Base-by-base conservation (phyloP, 805 yeast genomes). In the Yamadazyma sp. region DNA sequence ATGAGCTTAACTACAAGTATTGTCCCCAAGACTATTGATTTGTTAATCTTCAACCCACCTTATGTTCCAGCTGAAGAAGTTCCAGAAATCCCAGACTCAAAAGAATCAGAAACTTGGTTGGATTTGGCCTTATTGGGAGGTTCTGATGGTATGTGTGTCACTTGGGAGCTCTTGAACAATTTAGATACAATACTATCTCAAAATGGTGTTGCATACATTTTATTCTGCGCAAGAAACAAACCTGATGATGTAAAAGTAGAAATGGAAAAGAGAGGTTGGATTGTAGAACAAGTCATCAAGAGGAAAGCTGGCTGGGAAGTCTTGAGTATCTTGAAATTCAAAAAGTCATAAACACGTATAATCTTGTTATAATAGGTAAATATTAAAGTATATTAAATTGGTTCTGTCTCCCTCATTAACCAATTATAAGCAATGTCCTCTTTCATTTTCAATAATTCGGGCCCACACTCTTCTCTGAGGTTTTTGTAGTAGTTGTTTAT, bases 241-340 rank as follows among this genome's bases (percentile, higher is more conserved):
- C 98, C 98, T 0, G 76, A 74, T 10, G 41, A 54, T 5, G 85
- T 89, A 0, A 71, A 70, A 0, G 47, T 54, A 7, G 28, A 34
- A 2, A 81, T 86, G 79, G 35, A 49, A 11, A 36, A 44, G 2
- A 49, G 53, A 8, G 67, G 68, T 7, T 91, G 95, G 87, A 35
- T 36, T 0, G 76, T 75, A 1, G 62, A 65, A 2, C 47, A 60
- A n/a, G 65, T 86, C 1, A 72, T 78, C 4, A 69, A 70, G 28
- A 69, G 97, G 36, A 86, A 85, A 50, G 96, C 96, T 1, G 98
- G 98, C 0, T 88, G 98, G 96, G 98, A 93, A 58, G 91, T 83
- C 8, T 65, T 93, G 23, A 76, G 86, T 36, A 82, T 91, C 7
- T 78, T 82, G 59, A 70, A 79, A 43, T 86, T 89, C 33, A 16